These are phyloP conservation scores for Lojkania enalia DNA, from an alignment of 2,329 filamentous ascomycete species.

Conservation along the genomic window DNA sequence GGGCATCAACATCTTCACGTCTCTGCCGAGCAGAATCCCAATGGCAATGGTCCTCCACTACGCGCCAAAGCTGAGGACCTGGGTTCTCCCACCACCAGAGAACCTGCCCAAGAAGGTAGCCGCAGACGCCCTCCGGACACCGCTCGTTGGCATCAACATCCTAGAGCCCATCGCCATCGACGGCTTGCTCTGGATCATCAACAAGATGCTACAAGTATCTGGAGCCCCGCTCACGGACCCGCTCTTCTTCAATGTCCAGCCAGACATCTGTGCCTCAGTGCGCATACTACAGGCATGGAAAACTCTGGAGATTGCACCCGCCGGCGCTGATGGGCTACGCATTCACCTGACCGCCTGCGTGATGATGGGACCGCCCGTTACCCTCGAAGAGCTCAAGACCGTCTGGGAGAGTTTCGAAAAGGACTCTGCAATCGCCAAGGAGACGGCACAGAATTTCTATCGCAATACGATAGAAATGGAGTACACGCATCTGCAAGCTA, in stretches of 20 bases:
- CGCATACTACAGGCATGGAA: conserved; percentile 26
- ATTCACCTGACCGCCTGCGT: conserved; percentile 21
- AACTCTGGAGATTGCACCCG: conserved; percentile 20
- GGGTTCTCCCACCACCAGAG: conserved; percentile 16
- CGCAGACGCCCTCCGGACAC: conserved; percentile 9
- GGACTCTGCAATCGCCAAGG: conserved; percentile 12
- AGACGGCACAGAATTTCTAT: conserved; percentile 23
- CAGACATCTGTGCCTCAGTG: conserved; percentile 14
- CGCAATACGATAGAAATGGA: conserved; percentile 7
- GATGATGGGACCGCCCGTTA: conserved; percentile 14
- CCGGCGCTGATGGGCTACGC: conserved; percentile 18
- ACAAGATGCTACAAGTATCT: conserved; percentile 22
- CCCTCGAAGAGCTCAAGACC: conserved; percentile 14
- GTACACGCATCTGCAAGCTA: conserved; percentile 15
- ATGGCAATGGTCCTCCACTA: conserved; percentile 25
- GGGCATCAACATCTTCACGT: conserved; percentile 12
- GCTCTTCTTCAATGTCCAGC: conserved; percentile 10
- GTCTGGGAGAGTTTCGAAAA: conserved; percentile 23
- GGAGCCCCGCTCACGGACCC: conserved; percentile 6
- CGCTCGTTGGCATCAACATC: conserved; percentile 28
- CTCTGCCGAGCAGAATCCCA: conserved; percentile 25
- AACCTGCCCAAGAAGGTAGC: conserved; percentile 1
- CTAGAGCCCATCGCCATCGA: conserved; percentile 11
- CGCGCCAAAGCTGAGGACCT: conserved; percentile 22
- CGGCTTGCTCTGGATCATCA: conserved; percentile 24